Evolutionary conservation across 495 filamentous ascomycete genomes (phyloP).

Genomic region (Cercophora newfieldiana): DNA sequence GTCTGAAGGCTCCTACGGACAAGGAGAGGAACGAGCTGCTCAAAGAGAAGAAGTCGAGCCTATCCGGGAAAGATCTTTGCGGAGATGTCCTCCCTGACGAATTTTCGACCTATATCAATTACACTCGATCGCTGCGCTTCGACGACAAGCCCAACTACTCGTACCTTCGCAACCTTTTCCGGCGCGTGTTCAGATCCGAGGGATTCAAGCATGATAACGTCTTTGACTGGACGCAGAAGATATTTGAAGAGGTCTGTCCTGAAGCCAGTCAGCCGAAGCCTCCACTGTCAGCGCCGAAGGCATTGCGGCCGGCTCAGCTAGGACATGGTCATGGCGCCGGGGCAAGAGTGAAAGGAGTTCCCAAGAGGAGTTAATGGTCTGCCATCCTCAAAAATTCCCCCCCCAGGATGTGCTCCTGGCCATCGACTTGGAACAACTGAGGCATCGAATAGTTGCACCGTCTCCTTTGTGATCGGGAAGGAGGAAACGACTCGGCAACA

Average conservation of each 20-base stretch:
- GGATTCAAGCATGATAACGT: slow-evolving; percentile 36
- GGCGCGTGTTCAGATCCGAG: slow-evolving; percentile 27
- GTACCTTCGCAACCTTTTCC: slow-evolving; percentile 34
- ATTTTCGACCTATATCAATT: slow-evolving; percentile 30
- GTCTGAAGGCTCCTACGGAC: slow-evolving; percentile 24
- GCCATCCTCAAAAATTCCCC: too few species aligned
- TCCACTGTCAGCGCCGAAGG: too few species aligned
- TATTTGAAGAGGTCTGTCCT: slow-evolving; percentile 11
- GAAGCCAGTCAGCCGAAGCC: background rate
- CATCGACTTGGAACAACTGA: too few species aligned
- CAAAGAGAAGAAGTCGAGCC: slow-evolving; percentile 26
- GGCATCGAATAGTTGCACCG: too few species aligned
- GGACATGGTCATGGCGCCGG: too few species aligned
- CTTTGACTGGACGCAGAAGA: slow-evolving; percentile 35
- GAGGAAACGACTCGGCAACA: too few species aligned
- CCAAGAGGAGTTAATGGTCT: too few species aligned
- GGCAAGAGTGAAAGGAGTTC: too few species aligned
- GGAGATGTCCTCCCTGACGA: slow-evolving; percentile 26
- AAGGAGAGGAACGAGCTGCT: slow-evolving; percentile 20
- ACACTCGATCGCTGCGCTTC: slow-evolving; percentile 30
- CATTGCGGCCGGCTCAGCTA: too few species aligned
- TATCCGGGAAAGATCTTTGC: slow-evolving; percentile 27
- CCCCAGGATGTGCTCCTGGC: too few species aligned
- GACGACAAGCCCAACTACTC: slow-evolving; percentile 31
- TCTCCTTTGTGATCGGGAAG: too few species aligned